A percentile compares a stretch with the other conserved stretches of the same genome.
These are phyloP conservation scores for Escallonia herrerae DNA, from an alignment of 129 eudicot genomes.

Conservation along the genomic window DNA sequence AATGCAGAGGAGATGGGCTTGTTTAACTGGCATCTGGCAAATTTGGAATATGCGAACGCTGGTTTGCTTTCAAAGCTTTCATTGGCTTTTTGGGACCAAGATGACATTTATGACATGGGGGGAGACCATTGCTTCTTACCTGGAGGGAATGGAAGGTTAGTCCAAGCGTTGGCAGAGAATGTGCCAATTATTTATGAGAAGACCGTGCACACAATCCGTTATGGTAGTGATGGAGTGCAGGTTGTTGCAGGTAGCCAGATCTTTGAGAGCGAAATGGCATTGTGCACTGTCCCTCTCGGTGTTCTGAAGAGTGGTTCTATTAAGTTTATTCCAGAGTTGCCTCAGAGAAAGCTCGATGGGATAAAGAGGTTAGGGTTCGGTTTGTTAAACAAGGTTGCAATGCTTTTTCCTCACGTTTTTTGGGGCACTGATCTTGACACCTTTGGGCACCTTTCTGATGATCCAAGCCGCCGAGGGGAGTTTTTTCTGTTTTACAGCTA, in stretches of 20 bases:
- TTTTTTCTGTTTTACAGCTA: constrained; percentile 92
- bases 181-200: constrained; percentile 73
- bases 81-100: constrained; percentile 97
- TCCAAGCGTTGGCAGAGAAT: constrained; percentile 75
- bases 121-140: constrained; percentile 93
- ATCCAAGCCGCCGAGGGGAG: constrained; percentile 72
- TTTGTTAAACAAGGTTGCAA: constrained; percentile 79
- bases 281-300: constrained; percentile 93
- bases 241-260: constrained; percentile 72
- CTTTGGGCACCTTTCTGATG: constrained; percentile 80
- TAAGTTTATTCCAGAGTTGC: constrained; percentile 80
- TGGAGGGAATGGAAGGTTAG: constrained; percentile 82
- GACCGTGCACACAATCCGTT: constrained; percentile 64
- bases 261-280: constrained; percentile 75
- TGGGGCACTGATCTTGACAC: constrained; percentile 99
- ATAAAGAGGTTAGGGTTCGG: constrained; percentile 93
- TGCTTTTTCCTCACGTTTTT: constrained; percentile 78
- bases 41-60: constrained; percentile 93
- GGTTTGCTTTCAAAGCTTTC: constrained; percentile 85
- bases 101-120: constrained; percentile 98
- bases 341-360: constrained; percentile 91
- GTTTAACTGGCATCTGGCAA: constrained; percentile 96
- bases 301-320: constrained; percentile 79
- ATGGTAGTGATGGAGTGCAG: constrained; percentile 80
- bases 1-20: constrained; percentile 37